Percentiles rank a stretch among this genome's conserved stretches.
Conservation (phyloP, 2,329 filamentous ascomycete species). For the Monosporascus cannonballus region DNA sequence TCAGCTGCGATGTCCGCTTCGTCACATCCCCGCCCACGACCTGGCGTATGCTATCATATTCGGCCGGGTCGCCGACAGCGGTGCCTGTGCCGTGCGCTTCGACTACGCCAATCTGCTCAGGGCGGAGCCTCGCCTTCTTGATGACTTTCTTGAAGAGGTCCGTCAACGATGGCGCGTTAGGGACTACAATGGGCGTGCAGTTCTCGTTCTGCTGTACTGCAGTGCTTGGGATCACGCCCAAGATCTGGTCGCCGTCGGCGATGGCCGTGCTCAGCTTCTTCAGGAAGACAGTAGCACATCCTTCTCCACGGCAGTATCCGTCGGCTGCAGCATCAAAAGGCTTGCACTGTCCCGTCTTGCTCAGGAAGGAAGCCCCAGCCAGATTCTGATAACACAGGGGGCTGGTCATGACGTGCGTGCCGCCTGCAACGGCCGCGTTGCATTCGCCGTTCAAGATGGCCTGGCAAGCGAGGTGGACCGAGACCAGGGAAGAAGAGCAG, state of each 20-base stretch:
- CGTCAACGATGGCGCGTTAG: slow-evolving; percentile 26
- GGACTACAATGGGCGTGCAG: slow-evolving; percentile 34
- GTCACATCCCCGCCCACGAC: too few species aligned
- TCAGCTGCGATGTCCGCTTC: too few species aligned
- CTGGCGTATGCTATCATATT: too few species aligned
- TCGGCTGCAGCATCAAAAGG: slow-evolving; percentile 36
- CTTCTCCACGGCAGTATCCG: slow-evolving; percentile 50
- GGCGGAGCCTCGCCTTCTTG: slow-evolving; percentile 20
- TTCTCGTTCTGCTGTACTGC: slow-evolving; percentile 37
- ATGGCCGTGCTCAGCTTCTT: slow-evolving; percentile 43
- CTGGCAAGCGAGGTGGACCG: slow-evolving; percentile 32
- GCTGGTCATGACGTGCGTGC: slow-evolving; percentile 25
- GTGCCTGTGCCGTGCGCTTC: slow-evolving; percentile 41
- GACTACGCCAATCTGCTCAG: slow-evolving; percentile 23
- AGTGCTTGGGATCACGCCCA: slow-evolving; percentile 32
- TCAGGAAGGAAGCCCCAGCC: slow-evolving; percentile 21
- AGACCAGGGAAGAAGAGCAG: slow-evolving; percentile 31
- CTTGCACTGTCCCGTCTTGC: slow-evolving; percentile 21
- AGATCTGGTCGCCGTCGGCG: slow-evolving; percentile 37
- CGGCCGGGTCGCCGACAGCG: slow-evolving; percentile 28
- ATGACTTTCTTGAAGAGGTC: slow-evolving; percentile 25
- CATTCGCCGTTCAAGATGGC: slow-evolving; percentile 25
- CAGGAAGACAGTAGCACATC: slow-evolving; percentile 36
- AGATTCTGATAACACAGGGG: slow-evolving; percentile 22
- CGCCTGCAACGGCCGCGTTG: slow-evolving; percentile 27